These are phyloP conservation scores for Colletotrichum liriopes DNA, from an alignment of 2,329 filamentous ascomycete genomes.

Conservation along the genomic window DNA sequence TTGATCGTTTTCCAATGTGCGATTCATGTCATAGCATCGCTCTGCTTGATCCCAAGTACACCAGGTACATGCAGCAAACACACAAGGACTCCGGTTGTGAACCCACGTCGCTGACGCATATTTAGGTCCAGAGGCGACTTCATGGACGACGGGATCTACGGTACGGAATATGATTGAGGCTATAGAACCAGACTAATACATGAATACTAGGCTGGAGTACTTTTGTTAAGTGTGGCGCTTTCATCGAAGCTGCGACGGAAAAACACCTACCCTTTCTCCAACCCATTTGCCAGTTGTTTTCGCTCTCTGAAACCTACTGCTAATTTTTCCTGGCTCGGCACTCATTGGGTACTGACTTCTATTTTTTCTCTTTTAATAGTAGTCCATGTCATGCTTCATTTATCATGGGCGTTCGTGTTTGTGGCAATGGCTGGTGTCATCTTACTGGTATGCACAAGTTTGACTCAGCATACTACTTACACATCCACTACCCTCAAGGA, in stretches of 20 bases:
- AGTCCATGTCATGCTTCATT: background rate
- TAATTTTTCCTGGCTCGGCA: background rate
- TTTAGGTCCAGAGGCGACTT: background rate
- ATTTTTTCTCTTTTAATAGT: background rate
- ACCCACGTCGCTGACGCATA: background rate
- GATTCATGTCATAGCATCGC: slow-evolving; percentile 7
- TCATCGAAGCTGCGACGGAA: background rate
- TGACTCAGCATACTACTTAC: slow-evolving; percentile 3
- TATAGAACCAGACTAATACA: background rate
- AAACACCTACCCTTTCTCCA: background rate
- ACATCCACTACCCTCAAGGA: background rate
- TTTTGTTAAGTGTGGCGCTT: background rate
- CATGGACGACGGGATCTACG: slow-evolving; percentile 10
- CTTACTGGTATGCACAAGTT: slow-evolving; percentile 7
- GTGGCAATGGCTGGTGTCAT: background rate
- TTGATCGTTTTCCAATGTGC: background rate
- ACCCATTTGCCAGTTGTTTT: background rate
- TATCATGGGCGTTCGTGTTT: background rate
- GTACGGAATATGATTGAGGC: background rate
- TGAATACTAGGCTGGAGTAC: background rate
- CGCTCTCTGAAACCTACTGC: background rate
- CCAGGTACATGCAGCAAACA: slow-evolving; percentile 1
- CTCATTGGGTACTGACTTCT: background rate
- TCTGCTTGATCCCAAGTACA: background rate
- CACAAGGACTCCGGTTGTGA: background rate